Percentiles rank a stretch among this genome's conserved stretches.
phyloP scores from a whole-genome alignment of 345 rosid genomes.

The Citrus reticulata region DNA sequence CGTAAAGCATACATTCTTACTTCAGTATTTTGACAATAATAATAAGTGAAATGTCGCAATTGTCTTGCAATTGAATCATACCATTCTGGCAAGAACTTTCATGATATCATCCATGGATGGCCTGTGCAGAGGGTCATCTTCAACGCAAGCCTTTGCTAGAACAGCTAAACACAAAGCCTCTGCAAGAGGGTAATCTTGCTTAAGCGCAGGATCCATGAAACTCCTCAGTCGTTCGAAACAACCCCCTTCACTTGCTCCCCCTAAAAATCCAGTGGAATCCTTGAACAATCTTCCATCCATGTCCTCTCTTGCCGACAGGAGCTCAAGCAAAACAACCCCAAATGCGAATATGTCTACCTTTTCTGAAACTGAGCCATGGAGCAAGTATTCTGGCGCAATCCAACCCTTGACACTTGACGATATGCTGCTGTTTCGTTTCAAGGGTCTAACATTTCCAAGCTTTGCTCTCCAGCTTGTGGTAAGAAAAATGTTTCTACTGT shows the following conservation, averaged over 20 bases:
- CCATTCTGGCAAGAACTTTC: constrained; percentile 53
- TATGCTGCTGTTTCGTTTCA: neutral
- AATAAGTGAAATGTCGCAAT: neutral
- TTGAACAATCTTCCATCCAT: constrained; percentile 24
- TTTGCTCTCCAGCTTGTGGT: constrained; percentile 51
- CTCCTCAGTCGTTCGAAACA: constrained; percentile 54
- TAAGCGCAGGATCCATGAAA: constrained; percentile 50
- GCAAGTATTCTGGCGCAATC: constrained; percentile 29
- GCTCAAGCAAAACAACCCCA: constrained; percentile 51
- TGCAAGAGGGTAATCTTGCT: constrained; percentile 41
- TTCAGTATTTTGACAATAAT: neutral
- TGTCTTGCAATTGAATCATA: constrained; percentile 7
- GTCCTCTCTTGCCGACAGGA: constrained; percentile 42
- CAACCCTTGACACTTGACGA: neutral
- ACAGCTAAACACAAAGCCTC: constrained; percentile 57
- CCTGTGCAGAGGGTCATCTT: constrained; percentile 50
- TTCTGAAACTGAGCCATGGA: constrained; percentile 24
- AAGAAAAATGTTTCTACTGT: constrained; percentile 37
- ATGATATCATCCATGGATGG: constrained; percentile 53
- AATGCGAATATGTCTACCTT: constrained; percentile 46
- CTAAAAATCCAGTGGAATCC: constrained; percentile 40
- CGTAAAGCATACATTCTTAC: neutral
- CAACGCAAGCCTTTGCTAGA: constrained; percentile 57
- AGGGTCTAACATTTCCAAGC: constrained; percentile 26
- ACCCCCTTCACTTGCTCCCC: constrained; percentile 41